Evolutionary conservation across 2,329 filamentous ascomycete genomes (phyloP).

Genomic region (Magnaporthiopsis poae): DNA sequence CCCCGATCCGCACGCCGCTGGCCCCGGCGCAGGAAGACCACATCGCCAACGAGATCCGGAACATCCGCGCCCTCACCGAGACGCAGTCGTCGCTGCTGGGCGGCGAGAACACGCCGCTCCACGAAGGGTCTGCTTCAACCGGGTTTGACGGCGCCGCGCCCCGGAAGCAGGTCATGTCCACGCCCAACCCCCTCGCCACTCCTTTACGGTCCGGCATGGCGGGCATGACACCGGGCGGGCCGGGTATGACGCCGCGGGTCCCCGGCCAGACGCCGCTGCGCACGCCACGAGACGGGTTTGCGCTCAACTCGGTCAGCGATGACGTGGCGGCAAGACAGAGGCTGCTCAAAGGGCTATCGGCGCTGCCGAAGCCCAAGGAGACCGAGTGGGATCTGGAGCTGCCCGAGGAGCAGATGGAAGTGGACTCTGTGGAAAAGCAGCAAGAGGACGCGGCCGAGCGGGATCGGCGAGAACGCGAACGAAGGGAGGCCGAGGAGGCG

Average conservation of each 20-base stretch:
- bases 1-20: constrained; percentile 83
- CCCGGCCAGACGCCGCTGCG: constrained; percentile 70
- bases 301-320: constrained; percentile 64
- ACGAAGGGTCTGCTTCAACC: constrained; percentile 71
- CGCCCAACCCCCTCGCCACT: constrained; percentile 90
- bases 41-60: constrained; percentile 91
- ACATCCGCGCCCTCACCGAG: constrained; percentile 82
- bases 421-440: constrained; percentile 36
- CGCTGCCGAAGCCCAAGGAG: constrained; percentile 84
- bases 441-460: constrained; percentile 59
- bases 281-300: constrained; percentile 79
- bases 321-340: constrained; percentile 57
- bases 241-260: constrained; percentile 64
- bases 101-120: constrained; percentile 83
- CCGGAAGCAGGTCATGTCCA: constrained; percentile 70
- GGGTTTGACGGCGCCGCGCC: constrained; percentile 81
- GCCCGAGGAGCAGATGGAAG: constrained; percentile 68
- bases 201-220: constrained; percentile 58
- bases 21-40: constrained; percentile 88
- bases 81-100: constrained; percentile 89
- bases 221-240: constrained; percentile 57
- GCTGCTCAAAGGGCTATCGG: constrained; percentile 63
- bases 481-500: constrained; percentile 56
- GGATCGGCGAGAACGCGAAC: constrained; percentile 67
- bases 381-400: constrained; percentile 89